A percentile compares a stretch with the other conserved stretches of the same genome.
These are phyloP conservation scores for Yarrowia hollandica DNA, from an alignment of 805 yeast genomes.

Conservation along the genomic window DNA sequence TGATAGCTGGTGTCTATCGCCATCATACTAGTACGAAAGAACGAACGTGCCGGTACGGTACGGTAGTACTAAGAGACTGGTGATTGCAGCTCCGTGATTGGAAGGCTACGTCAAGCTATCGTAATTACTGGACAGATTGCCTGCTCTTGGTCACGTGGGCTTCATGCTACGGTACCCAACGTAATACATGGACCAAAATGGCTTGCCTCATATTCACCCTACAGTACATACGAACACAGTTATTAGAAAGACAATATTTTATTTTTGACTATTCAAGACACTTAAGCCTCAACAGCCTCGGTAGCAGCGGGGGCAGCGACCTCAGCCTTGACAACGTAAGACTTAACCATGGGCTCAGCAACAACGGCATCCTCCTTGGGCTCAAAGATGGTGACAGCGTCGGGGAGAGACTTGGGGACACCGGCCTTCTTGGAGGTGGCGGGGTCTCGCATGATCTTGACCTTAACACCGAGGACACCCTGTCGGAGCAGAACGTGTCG, in stretches of 20 bases:
- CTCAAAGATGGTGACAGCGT: conserved; percentile 86
- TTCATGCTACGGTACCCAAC: too few relatives aligned
- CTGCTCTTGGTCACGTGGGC: too few relatives aligned
- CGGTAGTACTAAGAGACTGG: too few relatives aligned
- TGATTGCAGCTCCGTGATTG: too few relatives aligned
- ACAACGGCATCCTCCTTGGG: conserved; percentile 79
- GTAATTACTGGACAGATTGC: too few relatives aligned
- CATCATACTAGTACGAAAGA: too few relatives aligned
- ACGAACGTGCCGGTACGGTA: too few relatives aligned
- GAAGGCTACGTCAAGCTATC: too few relatives aligned
- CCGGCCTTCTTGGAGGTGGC: conserved; percentile 46
- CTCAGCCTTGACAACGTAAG: conserved; percentile 50
- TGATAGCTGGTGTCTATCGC: too few relatives aligned
- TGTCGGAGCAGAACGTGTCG: conserved; percentile 99
- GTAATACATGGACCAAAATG: too few relatives aligned
- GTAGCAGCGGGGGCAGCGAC: conserved; percentile 43
- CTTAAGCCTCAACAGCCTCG: conserved; percentile 44
- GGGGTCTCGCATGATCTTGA: conserved; percentile 99
- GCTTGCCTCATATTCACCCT: too few relatives aligned
- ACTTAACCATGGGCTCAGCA: conserved; percentile 74
- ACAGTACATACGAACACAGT: not conserved
- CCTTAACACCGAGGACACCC: conserved; percentile 99
- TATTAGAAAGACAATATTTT: not conserved
- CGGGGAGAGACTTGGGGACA: conserved; percentile 64
- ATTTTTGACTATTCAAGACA: conserved; percentile 17